phyloP scores from a whole-genome alignment of 495 filamentous ascomycete species.

The Lepidopterella palustris region DNA sequence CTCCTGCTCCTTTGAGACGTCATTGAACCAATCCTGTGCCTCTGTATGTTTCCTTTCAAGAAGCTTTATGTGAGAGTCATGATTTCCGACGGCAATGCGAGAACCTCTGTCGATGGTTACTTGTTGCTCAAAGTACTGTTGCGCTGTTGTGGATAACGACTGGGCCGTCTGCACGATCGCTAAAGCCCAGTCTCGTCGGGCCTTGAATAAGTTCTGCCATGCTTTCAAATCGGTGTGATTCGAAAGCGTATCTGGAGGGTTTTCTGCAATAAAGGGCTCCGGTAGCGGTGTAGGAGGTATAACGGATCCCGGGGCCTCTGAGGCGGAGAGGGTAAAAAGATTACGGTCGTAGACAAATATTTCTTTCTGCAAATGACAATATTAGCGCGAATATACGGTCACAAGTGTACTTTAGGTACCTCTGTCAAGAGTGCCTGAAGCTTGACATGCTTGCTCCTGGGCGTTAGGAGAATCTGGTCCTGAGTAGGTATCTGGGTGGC shows the following conservation, averaged over 20 bases:
- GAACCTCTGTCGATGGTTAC: slow-evolving; percentile 65
- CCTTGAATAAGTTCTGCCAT: slow-evolving; percentile 76
- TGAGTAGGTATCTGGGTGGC: slow-evolving; percentile 59
- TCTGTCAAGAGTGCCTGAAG: slow-evolving; percentile 67
- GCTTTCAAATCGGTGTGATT: slow-evolving; percentile 66
- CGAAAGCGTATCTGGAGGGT: slow-evolving; percentile 65
- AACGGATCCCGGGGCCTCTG: slow-evolving; percentile 28
- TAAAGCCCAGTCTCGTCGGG: slow-evolving; percentile 67
- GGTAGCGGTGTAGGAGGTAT: slow-evolving; percentile 47
- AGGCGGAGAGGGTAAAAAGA: slow-evolving; percentile 45
- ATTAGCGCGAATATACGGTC: slow-evolving; percentile 1
- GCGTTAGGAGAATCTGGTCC: slow-evolving; percentile 74
- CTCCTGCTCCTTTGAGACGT: slow-evolving; percentile 64
- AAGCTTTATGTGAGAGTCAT: slow-evolving; percentile 67
- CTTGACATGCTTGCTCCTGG: slow-evolving; percentile 73
- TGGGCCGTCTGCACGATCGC: slow-evolving; percentile 58
- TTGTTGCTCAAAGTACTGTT: slow-evolving; percentile 55
- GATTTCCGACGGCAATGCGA: slow-evolving; percentile 72
- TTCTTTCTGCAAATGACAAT: slow-evolving; percentile 53
- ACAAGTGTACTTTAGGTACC: slow-evolving; percentile 44
- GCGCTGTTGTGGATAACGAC: slow-evolving; percentile 48
- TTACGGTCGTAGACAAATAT: slow-evolving; percentile 81
- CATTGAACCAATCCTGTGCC: slow-evolving; percentile 64
- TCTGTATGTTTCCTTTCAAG: slow-evolving; percentile 69
- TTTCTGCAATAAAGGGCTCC: slow-evolving; percentile 49